Evolutionary conservation across 2,329 filamentous ascomycete species (phyloP).

Genomic region (Xylariaceae sp.): DNA sequence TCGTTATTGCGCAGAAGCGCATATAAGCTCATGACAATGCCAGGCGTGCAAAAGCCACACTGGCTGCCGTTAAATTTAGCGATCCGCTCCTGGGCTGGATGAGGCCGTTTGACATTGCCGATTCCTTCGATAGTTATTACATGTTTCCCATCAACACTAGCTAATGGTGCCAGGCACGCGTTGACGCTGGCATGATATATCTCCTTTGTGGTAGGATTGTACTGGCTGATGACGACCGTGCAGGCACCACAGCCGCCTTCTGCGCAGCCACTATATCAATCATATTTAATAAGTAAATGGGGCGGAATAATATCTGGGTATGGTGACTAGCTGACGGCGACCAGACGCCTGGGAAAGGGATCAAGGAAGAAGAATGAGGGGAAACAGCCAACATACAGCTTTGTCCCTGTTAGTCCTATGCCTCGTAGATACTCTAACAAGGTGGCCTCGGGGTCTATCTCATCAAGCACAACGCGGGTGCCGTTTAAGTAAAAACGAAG

Average conservation of each 20-base stretch:
- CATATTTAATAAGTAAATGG: no score
- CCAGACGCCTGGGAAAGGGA: no score
- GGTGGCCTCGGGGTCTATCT: constrained; percentile 85
- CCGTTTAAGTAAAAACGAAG: constrained; percentile 93
- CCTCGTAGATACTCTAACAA: constrained; percentile 89
- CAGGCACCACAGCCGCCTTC: constrained; percentile 97
- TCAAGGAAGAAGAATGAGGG: no score
- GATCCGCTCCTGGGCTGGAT: constrained; percentile 85
- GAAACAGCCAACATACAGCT: no score
- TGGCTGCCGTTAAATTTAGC: constrained; percentile 90
- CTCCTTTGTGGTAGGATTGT: constrained; percentile 84
- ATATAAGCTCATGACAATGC: constrained; percentile 97
- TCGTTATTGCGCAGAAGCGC: constrained; percentile 82
- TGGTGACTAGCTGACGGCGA: no score
- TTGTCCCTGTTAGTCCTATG: constrained; percentile 90
- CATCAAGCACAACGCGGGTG: constrained; percentile 78
- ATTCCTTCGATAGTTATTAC: constrained; percentile 97
- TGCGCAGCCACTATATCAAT: constrained; percentile 63
- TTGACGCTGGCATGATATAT: constrained; percentile 98
- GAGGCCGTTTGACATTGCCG: constrained; percentile 77
- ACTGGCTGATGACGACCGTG: constrained; percentile 89
- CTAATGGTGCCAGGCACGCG: constrained; percentile 86
- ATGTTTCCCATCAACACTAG: constrained; percentile 94
- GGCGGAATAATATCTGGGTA: no score
- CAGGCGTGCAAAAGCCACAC: constrained; percentile 91